These are phyloP conservation scores for Acer campestre DNA, from an alignment of 345 rosid species.

Conservation along the genomic window DNA sequence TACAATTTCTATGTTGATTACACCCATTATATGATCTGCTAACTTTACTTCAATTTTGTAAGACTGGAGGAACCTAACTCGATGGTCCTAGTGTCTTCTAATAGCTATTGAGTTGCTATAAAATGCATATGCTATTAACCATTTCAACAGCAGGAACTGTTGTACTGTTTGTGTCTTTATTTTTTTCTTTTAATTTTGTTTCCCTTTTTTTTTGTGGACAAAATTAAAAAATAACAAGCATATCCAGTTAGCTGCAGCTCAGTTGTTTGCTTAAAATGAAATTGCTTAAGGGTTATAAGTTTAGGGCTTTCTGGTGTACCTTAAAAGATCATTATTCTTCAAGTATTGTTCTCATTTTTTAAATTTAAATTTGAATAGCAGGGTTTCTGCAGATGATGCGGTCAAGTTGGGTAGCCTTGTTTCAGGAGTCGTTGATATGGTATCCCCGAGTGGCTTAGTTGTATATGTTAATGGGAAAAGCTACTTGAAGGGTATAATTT, in stretches of 20 bases:
- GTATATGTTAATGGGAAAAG: slow-evolving; percentile 61
- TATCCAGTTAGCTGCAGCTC: background rate
- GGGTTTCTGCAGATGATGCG: slow-evolving; percentile 72
- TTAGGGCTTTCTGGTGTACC: slow-evolving; percentile 5
- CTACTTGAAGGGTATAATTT: slow-evolving; percentile 69
- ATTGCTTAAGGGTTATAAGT: background rate
- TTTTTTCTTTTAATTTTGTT: background rate
- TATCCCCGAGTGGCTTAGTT: slow-evolving; percentile 58
- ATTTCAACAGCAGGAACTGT: background rate
- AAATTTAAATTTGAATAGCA: slow-evolving; percentile 28
- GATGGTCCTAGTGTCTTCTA: background rate
- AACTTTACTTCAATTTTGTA: background rate
- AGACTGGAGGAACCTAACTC: background rate
- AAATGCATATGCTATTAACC: background rate
- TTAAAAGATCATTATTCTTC: slow-evolving; percentile 5
- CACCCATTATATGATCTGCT: background rate
- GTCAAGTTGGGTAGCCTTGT: slow-evolving; percentile 83
- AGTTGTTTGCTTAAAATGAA: background rate
- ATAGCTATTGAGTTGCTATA: background rate
- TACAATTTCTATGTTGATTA: background rate
- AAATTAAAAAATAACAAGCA: background rate
- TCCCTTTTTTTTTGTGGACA: background rate
- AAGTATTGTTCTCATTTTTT: background rate
- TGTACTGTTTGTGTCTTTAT: background rate
- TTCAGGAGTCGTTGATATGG: slow-evolving; percentile 74